phyloP scores from a whole-genome alignment of 257 asterid species.

The Henckelia pumila region DNA sequence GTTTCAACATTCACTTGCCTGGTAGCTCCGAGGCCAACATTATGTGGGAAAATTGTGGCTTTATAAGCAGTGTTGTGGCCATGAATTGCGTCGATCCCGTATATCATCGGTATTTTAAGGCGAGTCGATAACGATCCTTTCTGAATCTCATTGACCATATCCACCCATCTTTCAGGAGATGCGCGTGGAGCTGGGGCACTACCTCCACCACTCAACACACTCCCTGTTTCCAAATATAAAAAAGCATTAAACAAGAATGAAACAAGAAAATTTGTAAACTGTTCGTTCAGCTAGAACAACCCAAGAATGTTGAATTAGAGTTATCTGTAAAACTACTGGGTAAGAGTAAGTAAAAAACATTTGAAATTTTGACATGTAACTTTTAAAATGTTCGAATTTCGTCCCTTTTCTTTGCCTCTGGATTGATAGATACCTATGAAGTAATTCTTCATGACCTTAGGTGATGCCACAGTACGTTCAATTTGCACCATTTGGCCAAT shows the following conservation, averaged over 20 bases:
- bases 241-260: neutral
- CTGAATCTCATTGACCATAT: constrained; percentile 64
- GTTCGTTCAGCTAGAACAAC: neutral
- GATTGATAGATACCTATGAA: constrained; percentile 36
- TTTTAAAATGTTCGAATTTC: no score
- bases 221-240: constrained; percentile 38
- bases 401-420: neutral
- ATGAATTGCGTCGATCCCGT: constrained; percentile 79
- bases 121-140: constrained; percentile 62
- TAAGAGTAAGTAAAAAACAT: no score
- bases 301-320: neutral
- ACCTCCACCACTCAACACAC: constrained; percentile 75
- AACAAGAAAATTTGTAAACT: neutral
- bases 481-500: constrained; percentile 70
- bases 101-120: constrained; percentile 70
- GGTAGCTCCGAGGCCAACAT: constrained; percentile 57
- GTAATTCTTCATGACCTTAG: constrained; percentile 48
- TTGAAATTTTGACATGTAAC: neutral
- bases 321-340: no score
- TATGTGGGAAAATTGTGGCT: constrained; percentile 62
- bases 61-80: constrained; percentile 55
- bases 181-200: constrained; percentile 65
- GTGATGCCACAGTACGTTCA: constrained; percentile 50
- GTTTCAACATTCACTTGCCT: constrained; percentile 40
- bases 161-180: constrained; percentile 56